phyloP scores from a whole-genome alignment of 345 rosid genomes.

The Camelina hispida region DNA sequence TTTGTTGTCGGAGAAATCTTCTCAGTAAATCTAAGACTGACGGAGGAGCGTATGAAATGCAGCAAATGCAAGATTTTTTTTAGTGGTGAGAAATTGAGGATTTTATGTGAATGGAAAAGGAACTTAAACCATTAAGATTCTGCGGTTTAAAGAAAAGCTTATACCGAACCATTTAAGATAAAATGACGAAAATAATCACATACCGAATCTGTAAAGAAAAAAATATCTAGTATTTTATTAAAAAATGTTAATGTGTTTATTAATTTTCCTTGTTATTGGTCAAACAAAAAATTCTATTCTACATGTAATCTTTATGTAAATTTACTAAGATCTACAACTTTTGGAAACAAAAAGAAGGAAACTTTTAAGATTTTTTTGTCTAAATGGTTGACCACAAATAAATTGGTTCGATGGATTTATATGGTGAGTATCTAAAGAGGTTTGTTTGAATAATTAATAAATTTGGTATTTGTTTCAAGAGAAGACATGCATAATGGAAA shows the following conservation, averaged over 20 bases:
- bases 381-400: neutral
- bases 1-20: neutral
- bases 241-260: neutral
- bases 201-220: neutral
- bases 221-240: neutral
- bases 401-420: neutral
- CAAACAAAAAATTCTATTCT: neutral
- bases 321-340: neutral
- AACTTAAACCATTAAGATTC: neutral
- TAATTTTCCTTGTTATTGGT: neutral
- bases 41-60: constrained; percentile 4
- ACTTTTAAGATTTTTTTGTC: neutral
- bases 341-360: neutral
- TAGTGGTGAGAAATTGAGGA: neutral
- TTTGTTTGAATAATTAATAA: neutral
- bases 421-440: neutral
- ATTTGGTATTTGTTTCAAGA: neutral
- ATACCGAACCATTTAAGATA: neutral
- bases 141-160: neutral
- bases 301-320: neutral
- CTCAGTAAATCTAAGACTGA: neutral
- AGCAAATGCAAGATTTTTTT: neutral
- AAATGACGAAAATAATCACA: neutral
- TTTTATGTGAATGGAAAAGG: neutral
- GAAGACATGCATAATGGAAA: neutral